phyloP scores from a whole-genome alignment of 1,139 yeast genomes.

The Entelexis paramagnoliae region DNA sequence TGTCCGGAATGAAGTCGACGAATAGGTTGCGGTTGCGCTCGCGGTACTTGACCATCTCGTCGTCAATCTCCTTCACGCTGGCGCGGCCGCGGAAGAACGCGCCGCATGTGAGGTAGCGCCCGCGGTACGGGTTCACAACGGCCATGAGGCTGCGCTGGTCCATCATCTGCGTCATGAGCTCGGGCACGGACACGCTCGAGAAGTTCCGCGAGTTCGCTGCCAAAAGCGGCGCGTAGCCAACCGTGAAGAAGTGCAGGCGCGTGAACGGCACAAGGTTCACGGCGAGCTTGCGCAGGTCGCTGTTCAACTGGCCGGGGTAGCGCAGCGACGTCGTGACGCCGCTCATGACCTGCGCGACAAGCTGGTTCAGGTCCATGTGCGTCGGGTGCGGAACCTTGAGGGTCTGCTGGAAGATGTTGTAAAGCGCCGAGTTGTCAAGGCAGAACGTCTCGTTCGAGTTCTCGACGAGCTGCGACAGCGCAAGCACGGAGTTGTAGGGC shows the following conservation, averaged over 20 bases:
- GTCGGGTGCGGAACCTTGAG: slow-evolving; percentile 70
- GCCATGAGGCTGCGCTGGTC: slow-evolving; percentile 94
- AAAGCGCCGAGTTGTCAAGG: slow-evolving; percentile 86
- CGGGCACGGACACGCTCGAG: slow-evolving; percentile 78
- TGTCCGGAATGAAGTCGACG: slow-evolving; percentile 96
- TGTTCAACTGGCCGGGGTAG: slow-evolving; percentile 88
- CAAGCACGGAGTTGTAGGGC: slow-evolving; percentile 85
- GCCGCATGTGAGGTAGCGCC: slow-evolving; percentile 88
- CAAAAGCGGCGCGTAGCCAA: slow-evolving; percentile 85
- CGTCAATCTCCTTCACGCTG: slow-evolving; percentile 85
- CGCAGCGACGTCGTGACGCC: slow-evolving; percentile 83
- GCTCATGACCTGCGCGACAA: slow-evolving; percentile 84
- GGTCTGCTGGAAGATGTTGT: slow-evolving; percentile 78
- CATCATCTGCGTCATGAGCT: slow-evolving; percentile 85
- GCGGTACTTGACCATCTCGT: slow-evolving; percentile 80
- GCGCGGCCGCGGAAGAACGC: slow-evolving; percentile 91
- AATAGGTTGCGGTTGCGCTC: slow-evolving; percentile 69
- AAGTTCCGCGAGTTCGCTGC: slow-evolving; percentile 63
- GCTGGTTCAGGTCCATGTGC: slow-evolving; percentile 63
- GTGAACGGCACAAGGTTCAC: slow-evolving; percentile 92
- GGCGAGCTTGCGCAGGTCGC: slow-evolving; percentile 83
- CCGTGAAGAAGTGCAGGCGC: slow-evolving; percentile 89
- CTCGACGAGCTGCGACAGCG: slow-evolving; percentile 87
- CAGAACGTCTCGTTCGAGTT: slow-evolving; percentile 88
- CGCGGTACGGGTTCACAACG: slow-evolving; percentile 81